A percentile compares a stretch with the other conserved stretches of the same genome.
phyloP scores from a whole-genome alignment of 805 yeast species.

The Schwanniomyces occidentalis region DNA sequence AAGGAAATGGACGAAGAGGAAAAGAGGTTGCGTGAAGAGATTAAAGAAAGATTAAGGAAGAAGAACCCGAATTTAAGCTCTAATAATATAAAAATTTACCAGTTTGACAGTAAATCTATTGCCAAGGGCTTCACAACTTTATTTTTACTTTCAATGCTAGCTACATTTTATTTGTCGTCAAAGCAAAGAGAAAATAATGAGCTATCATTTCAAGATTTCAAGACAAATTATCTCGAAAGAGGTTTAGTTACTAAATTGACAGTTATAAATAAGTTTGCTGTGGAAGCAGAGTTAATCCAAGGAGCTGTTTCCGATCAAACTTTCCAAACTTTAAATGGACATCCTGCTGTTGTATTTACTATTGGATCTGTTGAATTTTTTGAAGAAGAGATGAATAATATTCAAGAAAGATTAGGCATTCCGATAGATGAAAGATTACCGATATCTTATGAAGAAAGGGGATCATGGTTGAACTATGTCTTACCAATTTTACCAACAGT shows the following conservation, averaged over 20 bases:
- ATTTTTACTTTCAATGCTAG: conserved; percentile 17
- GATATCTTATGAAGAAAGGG: conserved; percentile 68
- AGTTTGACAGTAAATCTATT: conserved; percentile 18
- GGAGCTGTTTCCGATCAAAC: conserved; percentile 45
- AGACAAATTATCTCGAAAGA: conserved; percentile 70
- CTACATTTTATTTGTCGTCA: conserved; percentile 10
- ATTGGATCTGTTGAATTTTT: conserved; percentile 86
- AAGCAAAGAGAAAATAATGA: conserved; percentile 22
- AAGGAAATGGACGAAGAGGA: conserved; percentile 26
- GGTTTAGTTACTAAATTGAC: conserved; percentile 74
- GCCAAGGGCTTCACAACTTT: conserved; percentile 19
- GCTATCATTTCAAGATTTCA: conserved; percentile 78
- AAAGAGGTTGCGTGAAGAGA: conserved; percentile 33
- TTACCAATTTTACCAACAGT: conserved; percentile 80
- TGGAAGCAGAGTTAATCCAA: conserved; percentile 62
- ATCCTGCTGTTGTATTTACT: conserved; percentile 65
- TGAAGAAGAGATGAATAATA: conserved; percentile 75
- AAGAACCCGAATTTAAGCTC: conserved; percentile 26
- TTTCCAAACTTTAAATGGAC: conserved; percentile 35
- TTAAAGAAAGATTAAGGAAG: conserved; percentile 30
- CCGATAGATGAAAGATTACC: conserved; percentile 75
- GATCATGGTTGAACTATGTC: conserved; percentile 60
- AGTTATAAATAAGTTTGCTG: conserved; percentile 72
- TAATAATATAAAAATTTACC: conserved; percentile 31
- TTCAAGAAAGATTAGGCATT: conserved; percentile 69